Conservation (phyloP, 2,329 filamentous ascomycete species). For the Xylaria sp. region DNA sequence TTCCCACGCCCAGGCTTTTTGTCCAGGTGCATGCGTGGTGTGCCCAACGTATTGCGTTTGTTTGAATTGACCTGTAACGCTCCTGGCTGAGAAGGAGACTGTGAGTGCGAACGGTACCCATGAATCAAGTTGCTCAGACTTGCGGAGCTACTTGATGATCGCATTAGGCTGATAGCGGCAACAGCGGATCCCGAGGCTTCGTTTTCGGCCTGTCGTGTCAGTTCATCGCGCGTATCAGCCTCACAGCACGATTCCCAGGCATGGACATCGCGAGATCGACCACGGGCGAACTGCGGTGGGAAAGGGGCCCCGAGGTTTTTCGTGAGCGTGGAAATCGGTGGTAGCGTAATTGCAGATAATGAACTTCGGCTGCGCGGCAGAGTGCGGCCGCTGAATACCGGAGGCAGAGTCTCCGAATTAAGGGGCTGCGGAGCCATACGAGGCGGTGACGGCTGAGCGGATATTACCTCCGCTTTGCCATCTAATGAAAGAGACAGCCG, state of each 20-base stretch:
- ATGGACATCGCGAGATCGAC: conserved; percentile 78
- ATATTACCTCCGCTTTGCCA: conserved; percentile 82
- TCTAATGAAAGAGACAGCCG: conserved; percentile 80
- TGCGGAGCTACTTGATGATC: conserved; percentile 58
- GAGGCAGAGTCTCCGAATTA: conserved; percentile 42
- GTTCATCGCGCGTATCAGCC: conserved; percentile 68
- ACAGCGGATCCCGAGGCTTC: conserved; percentile 74
- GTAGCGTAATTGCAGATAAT: conserved; percentile 52
- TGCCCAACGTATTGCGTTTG: conserved; percentile 56
- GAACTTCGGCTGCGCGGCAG: conserved; percentile 70
- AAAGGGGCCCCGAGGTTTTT: conserved; percentile 46
- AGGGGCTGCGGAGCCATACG: conserved; percentile 49
- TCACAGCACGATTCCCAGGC: conserved; percentile 92
- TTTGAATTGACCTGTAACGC: conserved; percentile 51
- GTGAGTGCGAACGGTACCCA: conserved; percentile 19
- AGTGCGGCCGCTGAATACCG: conserved; percentile 44
- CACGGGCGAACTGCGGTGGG: conserved; percentile 55
- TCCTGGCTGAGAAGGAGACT: conserved; percentile 5
- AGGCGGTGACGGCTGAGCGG: conserved; percentile 64
- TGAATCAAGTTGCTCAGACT: conserved; percentile 36
- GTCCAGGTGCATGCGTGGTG: conserved; percentile 27
- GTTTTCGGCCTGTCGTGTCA: conserved; percentile 75
- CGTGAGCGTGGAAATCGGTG: conserved; percentile 50
- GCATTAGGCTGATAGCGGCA: conserved; percentile 74
- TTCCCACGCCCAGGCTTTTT: conserved; percentile 60